Conservation (phyloP, 2,329 filamentous ascomycete genomes). For the Penicillium sp. region DNA sequence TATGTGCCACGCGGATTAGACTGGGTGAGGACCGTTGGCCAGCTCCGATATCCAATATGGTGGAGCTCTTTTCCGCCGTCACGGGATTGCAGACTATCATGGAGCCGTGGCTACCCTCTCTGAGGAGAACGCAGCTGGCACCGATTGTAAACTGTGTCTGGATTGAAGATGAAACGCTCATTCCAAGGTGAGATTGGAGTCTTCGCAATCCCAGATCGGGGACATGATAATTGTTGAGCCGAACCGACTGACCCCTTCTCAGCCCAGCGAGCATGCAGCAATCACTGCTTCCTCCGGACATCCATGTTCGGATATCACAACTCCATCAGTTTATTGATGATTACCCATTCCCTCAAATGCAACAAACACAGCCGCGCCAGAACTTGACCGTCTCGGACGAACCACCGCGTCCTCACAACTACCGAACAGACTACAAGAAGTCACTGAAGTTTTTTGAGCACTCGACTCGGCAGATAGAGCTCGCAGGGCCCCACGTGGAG, state of each 20-base stretch:
- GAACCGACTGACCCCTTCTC: not conserved
- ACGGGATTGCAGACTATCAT: conserved; percentile 16
- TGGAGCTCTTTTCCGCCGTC: conserved; percentile 15
- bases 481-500: conserved; percentile 15
- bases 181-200: conserved; percentile 9
- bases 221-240: not conserved
- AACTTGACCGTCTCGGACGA: not conserved
- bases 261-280: conserved; percentile 9
- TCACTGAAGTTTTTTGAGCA: conserved; percentile 8
- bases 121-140: conserved; percentile 11
- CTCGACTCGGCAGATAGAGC: conserved; percentile 10
- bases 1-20: conserved; percentile 10
- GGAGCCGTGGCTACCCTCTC: conserved; percentile 12
- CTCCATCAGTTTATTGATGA: conserved; percentile 14
- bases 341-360: conserved; percentile 8
- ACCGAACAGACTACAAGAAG: conserved; percentile 10
- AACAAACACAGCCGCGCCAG: not conserved
- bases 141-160: conserved; percentile 13
- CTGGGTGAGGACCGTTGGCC: conserved; percentile 12
- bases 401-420: not conserved
- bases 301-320: conserved; percentile 9
- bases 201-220: too few species aligned
- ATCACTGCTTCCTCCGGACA: conserved; percentile 15
- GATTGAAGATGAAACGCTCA: conserved; percentile 10
- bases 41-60: conserved; percentile 12